phyloP scores from a whole-genome alignment of 75 land plant species.

The Cryptomeria japonica region DNA sequence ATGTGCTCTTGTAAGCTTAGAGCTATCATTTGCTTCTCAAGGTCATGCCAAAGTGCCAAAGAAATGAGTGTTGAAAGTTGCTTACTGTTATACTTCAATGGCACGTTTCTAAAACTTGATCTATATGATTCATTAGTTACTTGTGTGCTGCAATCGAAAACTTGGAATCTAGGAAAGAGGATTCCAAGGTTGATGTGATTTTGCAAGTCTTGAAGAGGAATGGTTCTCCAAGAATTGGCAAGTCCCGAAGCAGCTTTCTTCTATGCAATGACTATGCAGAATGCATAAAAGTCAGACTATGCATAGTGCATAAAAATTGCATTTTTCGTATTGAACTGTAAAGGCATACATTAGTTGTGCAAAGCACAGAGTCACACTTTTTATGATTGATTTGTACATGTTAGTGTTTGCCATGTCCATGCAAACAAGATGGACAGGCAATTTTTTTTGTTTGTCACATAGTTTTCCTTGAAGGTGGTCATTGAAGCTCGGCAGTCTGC shows the following conservation, averaged over 20 bases:
- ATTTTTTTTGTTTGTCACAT: background rate
- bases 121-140: conserved; percentile 1
- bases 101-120: background rate
- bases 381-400: conserved; percentile 8
- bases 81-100: background rate
- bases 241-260: conserved; percentile 1
- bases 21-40: conserved; percentile 7
- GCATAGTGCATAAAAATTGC: background rate
- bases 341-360: conserved; percentile 1
- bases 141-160: background rate
- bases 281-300: background rate
- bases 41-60: background rate
- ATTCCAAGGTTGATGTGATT: background rate
- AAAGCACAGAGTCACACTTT: conserved; percentile 6
- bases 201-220: conserved; percentile 1
- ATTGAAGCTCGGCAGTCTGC: conserved; percentile 9
- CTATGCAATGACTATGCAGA: background rate
- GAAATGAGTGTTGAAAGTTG: conserved; percentile 1
- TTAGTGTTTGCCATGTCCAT: conserved; percentile 10
- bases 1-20: conserved; percentile 1
- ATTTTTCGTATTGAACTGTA: background rate
- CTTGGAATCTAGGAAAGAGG: background rate
- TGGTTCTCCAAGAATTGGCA: background rate
- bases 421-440: conserved; percentile 6
- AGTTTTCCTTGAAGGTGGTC: background rate